These are phyloP conservation scores for Aurinia saxatilis DNA, from an alignment of 345 rosid species.

Conservation along the genomic window DNA sequence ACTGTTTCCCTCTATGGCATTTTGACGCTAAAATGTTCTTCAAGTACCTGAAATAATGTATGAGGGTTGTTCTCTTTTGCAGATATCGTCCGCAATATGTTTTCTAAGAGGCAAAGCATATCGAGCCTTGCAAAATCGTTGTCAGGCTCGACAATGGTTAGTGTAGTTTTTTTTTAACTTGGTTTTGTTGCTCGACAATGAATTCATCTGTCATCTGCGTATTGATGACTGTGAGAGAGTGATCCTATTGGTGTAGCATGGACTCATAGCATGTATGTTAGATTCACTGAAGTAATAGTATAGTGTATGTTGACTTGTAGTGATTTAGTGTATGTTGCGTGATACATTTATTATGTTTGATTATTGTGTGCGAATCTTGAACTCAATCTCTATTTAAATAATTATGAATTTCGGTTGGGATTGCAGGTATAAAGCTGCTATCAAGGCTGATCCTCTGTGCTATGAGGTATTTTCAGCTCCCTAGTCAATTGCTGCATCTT, in stretches of 20 bases:
- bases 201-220: not conserved
- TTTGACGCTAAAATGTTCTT: too few species aligned
- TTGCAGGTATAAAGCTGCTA: constrained; percentile 90
- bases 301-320: too few species aligned
- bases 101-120: constrained; percentile 91
- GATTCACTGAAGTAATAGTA: not conserved
- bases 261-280: not conserved
- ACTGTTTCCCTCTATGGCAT: too few species aligned
- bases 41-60: not conserved
- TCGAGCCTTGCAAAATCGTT: constrained; percentile 85
- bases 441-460: constrained; percentile 95
- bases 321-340: not conserved
- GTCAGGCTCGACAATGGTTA: constrained; percentile 85
- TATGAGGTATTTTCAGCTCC: constrained; percentile 59
- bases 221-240: not conserved
- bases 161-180: constrained; percentile 7
- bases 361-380: not conserved
- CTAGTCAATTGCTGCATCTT: constrained; percentile 3
- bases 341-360: not conserved
- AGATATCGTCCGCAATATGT: constrained; percentile 92
- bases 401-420: constrained; percentile 1
- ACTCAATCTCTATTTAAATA: not conserved
- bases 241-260: not conserved
- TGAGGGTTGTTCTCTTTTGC: not conserved
- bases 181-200: not conserved